A percentile compares a stretch with the other conserved stretches of the same genome.
Conservation (phyloP, 768 basidiomycete species). For the Lactarius tabidus region DNA sequence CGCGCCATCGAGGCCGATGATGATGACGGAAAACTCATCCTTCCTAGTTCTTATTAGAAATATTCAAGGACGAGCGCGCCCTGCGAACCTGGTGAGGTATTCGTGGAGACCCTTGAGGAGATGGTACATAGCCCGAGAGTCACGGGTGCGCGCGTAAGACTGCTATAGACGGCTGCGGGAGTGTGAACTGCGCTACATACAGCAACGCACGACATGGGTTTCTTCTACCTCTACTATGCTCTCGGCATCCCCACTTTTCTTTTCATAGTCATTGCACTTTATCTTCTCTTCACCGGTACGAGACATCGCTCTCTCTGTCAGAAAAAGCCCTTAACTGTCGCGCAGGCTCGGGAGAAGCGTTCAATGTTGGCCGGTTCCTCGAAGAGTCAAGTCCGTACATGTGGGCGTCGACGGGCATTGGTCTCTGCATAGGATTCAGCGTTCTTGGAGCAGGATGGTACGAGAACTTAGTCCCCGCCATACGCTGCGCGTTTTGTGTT, state of each 20-base stretch:
- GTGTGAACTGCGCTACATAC: not conserved
- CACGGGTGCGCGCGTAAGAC: constrained; percentile 16
- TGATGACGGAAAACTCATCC: constrained; percentile 91
- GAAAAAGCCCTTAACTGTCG: not conserved
- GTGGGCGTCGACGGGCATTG: constrained; percentile 89
- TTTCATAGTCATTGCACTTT: constrained; percentile 65
- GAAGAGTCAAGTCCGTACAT: constrained; percentile 92
- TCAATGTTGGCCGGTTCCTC: constrained; percentile 91
- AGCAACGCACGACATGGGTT: constrained; percentile 32
- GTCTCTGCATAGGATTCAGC: constrained; percentile 88
- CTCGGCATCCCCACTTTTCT: constrained; percentile 69
- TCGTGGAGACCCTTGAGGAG: constrained; percentile 89
- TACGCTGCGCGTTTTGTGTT: not conserved
- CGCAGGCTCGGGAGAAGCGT: constrained; percentile 80
- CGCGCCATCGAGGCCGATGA: constrained; percentile 88
- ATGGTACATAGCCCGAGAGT: constrained; percentile 68
- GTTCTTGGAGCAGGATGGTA: constrained; percentile 96
- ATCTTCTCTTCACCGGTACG: constrained; percentile 85
- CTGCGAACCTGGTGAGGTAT: constrained; percentile 70
- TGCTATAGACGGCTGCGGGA: not conserved
- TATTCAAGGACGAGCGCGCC: not conserved
- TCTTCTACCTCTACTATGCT: constrained; percentile 48
- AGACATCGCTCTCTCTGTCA: not conserved
- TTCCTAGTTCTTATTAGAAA: constrained; percentile 44
- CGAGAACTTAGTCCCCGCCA: constrained; percentile 30